Conservation (phyloP, 352 stramenopile genomes). For the Thalassiosira pacifica region DNA sequence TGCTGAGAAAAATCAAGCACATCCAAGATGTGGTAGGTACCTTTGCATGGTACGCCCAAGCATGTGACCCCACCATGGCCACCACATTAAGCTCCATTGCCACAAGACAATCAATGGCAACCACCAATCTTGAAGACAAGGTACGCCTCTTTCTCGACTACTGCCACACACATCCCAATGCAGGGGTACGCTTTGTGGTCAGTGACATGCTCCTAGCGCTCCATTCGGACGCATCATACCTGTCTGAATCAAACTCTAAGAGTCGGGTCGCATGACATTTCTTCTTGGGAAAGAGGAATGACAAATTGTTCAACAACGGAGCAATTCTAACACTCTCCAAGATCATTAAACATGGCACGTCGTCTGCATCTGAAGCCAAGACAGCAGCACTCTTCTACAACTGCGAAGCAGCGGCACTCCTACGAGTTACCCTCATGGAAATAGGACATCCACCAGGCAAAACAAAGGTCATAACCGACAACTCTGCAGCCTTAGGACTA, state of each 20-base stretch:
- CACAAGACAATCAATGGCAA: constrained; percentile 35
- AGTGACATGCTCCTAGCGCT: constrained; percentile 56
- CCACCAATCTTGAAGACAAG: constrained; percentile 16
- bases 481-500: background rate
- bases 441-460: background rate
- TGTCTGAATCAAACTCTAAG: constrained; percentile 28
- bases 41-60: constrained; percentile 52
- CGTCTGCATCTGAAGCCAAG: constrained; percentile 16
- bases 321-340: background rate
- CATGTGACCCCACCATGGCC: constrained; percentile 33
- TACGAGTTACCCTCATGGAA: background rate
- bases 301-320: background rate
- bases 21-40: constrained; percentile 48
- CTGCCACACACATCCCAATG: constrained; percentile 50
- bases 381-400: background rate
- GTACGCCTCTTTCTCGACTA: constrained; percentile 51
- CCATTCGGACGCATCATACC: constrained; percentile 50
- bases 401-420: background rate
- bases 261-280: constrained; percentile 26
- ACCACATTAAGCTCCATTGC: background rate
- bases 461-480: background rate
- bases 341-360: constrained; percentile 8
- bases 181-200: constrained; percentile 34
- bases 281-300: constrained; percentile 9
- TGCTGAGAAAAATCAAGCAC: constrained; percentile 10